Conservation (phyloP, 1,139 yeast species). For the Sugiyamaella pinicola region DNA sequence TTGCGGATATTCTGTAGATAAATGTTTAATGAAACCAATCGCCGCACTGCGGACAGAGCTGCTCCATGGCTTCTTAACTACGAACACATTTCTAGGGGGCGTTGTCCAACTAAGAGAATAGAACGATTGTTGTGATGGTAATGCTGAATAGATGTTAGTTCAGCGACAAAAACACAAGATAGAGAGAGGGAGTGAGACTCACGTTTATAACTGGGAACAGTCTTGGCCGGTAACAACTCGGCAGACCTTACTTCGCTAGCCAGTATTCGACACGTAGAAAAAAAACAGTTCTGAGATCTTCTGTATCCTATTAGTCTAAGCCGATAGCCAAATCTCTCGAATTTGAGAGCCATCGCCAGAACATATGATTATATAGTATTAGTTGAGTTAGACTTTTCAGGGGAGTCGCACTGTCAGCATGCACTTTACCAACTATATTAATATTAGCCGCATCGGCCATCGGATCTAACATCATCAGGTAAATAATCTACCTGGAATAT, state of each 20-base stretch:
- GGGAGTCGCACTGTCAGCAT: background rate
- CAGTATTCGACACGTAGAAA: slow-evolving; percentile 4
- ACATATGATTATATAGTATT: too few species aligned
- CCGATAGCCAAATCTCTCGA: background rate
- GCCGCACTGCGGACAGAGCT: slow-evolving; percentile 64
- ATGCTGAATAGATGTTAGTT: slow-evolving; percentile 8
- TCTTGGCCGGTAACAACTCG: slow-evolving; percentile 23
- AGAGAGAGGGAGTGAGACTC: too few species aligned
- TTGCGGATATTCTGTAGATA: slow-evolving; percentile 62
- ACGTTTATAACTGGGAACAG: slow-evolving; percentile 26
- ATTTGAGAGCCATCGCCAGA: background rate
- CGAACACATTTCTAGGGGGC: slow-evolving; percentile 64
- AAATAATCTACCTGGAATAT: background rate
- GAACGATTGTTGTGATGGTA: slow-evolving; percentile 23
- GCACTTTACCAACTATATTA: background rate
- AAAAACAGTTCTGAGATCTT: background rate
- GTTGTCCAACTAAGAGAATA: slow-evolving; percentile 37
- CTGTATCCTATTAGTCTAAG: background rate
- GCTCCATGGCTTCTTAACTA: slow-evolving; percentile 87
- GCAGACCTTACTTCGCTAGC: slow-evolving; percentile 10
- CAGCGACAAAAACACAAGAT: background rate
- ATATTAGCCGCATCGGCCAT: background rate
- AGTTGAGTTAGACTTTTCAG: slow-evolving; percentile 9
- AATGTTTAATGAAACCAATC: slow-evolving; percentile 58
- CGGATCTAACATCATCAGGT: background rate